phyloP scores from a whole-genome alignment of 257 asterid species.

The Ophiorrhiza pumila region DNA sequence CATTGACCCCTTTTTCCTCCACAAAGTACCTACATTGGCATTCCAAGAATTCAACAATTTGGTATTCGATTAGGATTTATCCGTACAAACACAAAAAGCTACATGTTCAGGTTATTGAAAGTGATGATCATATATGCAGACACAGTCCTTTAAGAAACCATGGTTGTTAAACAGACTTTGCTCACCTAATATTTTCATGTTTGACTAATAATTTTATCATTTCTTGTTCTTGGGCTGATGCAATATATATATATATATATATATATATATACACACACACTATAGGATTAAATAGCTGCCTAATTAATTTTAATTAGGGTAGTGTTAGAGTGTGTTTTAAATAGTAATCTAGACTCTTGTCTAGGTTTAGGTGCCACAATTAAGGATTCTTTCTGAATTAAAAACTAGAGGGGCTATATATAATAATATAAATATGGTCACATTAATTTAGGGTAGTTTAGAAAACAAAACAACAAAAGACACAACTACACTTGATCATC shows the following conservation, averaged over 20 bases:
- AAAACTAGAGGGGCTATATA: too few relatives aligned
- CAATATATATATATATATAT: background rate
- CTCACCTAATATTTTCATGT: constrained; percentile 16
- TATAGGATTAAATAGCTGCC: background rate
- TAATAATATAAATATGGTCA: too few relatives aligned
- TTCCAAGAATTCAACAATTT: too few relatives aligned
- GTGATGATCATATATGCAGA: background rate
- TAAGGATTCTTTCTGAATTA: too few relatives aligned
- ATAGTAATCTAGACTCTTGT: background rate
- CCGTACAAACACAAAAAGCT: background rate
- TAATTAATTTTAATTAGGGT: too few relatives aligned
- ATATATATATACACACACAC: too few relatives aligned
- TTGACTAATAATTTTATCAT: constrained; percentile 5
- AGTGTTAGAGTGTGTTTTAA: background rate
- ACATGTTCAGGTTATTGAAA: background rate
- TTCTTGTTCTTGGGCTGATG: constrained; percentile 1
- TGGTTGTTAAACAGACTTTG: constrained; percentile 23
- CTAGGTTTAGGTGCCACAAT: too few relatives aligned
- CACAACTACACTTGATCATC: constrained; percentile 3
- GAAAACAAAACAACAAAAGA: constrained; percentile 6
- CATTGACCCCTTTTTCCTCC: too few relatives aligned
- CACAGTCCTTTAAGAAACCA: constrained; percentile 10
- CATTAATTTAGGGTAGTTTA: background rate
- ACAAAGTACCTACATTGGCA: too few relatives aligned
- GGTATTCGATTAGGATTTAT: background rate